Percentiles rank a stretch among this genome's conserved stretches.
These are phyloP conservation scores for Neonectria ditissima DNA, from an alignment of 2,329 filamentous ascomycete species.

Conservation along the genomic window DNA sequence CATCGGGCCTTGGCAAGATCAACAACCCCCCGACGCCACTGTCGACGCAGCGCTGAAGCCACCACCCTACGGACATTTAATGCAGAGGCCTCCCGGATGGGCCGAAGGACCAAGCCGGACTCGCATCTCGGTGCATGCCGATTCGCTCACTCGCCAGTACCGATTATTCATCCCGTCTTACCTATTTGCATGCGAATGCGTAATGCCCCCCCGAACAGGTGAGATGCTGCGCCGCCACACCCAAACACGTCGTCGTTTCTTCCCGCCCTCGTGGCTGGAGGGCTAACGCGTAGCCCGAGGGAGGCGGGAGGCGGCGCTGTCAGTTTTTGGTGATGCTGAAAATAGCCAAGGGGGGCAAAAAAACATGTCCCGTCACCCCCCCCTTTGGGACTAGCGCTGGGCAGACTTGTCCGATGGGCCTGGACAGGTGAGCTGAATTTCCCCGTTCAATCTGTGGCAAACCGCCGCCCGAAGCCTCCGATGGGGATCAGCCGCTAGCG, in stretches of 20 bases:
- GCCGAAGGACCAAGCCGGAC: neutral
- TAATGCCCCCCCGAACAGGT: neutral
- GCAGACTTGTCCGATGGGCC: neutral
- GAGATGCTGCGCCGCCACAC: neutral
- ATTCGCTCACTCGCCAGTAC: neutral
- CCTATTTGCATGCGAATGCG: neutral
- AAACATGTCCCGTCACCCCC: neutral
- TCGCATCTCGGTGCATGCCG: too few species aligned
- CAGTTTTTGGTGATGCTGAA: neutral
- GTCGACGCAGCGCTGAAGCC: neutral
- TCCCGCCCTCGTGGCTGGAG: neutral
- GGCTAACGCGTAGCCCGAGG: neutral
- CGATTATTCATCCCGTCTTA: too few species aligned
- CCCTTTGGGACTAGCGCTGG: neutral
- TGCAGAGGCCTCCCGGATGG: slow-evolving; percentile 4
- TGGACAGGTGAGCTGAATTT: neutral
- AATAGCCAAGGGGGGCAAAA: neutral
- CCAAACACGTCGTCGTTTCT: neutral
- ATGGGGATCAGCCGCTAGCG: slow-evolving; percentile 2
- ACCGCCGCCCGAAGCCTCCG: neutral
- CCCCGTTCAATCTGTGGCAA: neutral
- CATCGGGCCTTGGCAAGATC: neutral
- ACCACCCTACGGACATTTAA: neutral
- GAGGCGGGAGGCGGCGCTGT: neutral
- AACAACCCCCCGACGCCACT: neutral